A percentile compares a stretch with the other conserved stretches of the same genome.
phyloP scores from a whole-genome alignment of 106 monocot species.

The Platanthera guangdongensis region DNA sequence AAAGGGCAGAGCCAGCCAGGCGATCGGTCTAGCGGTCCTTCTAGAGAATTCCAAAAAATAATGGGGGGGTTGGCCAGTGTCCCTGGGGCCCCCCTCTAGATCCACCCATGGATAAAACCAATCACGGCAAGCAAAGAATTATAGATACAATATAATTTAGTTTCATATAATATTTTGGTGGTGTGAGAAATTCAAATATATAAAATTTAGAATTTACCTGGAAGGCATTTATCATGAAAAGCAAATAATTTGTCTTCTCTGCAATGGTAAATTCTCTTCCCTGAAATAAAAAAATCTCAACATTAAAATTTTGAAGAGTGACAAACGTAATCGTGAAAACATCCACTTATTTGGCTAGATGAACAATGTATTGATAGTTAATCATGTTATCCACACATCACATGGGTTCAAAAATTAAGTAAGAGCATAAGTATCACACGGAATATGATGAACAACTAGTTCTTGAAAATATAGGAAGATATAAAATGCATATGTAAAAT shows the following conservation, averaged over 20 bases:
- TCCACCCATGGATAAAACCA: too few species aligned
- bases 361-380: background rate
- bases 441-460: background rate
- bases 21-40: too few species aligned
- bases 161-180: background rate
- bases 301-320: background rate
- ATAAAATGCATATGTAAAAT: background rate
- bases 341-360: background rate
- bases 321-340: background rate
- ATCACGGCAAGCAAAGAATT: background rate
- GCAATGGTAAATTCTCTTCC: conserved; percentile 61
- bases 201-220: conserved; percentile 46
- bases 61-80: too few species aligned
- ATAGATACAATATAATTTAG: background rate
- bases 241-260: conserved; percentile 95
- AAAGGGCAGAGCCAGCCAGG: too few species aligned
- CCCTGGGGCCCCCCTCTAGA: too few species aligned
- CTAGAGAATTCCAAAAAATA: too few species aligned
- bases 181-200: background rate
- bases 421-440: background rate
- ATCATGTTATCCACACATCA: background rate
- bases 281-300: conserved; percentile 23
- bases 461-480: background rate
- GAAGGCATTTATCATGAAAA: conserved; percentile 97
- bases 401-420: background rate